A percentile compares a stretch with the other conserved stretches of the same genome.
Conservation (phyloP, 2,329 filamentous ascomycete genomes). For the Ophiostoma montium region DNA sequence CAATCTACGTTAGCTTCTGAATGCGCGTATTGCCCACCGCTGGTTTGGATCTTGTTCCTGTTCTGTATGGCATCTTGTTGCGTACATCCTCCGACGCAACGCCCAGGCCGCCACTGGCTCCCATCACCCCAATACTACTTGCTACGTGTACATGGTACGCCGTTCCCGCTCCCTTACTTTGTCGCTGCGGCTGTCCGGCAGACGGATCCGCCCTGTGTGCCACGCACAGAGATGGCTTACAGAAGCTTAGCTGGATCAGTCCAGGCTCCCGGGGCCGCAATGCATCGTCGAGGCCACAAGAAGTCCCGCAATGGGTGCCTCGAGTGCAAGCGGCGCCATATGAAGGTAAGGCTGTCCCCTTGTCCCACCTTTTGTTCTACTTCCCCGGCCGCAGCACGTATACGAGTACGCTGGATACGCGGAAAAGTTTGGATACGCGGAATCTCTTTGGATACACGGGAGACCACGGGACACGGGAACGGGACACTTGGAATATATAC, state of each 20-base stretch:
- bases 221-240: background rate
- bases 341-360: constrained; percentile 14
- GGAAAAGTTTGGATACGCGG: too few species aligned
- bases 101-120: background rate
- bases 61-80: background rate
- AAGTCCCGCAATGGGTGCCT: constrained; percentile 20
- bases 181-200: background rate
- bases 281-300: constrained; percentile 15
- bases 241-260: background rate
- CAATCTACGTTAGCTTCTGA: background rate
- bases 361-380: background rate
- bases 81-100: background rate
- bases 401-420: too few species aligned
- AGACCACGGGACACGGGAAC: too few species aligned
- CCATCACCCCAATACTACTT: background rate
- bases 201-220: background rate
- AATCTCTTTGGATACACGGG: too few species aligned
- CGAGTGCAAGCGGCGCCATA: constrained; percentile 21
- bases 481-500: too few species aligned
- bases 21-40: constrained; percentile 7
- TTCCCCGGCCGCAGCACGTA: too few species aligned
- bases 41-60: background rate
- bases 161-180: background rate
- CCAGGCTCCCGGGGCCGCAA: background rate
- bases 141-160: background rate